Conservation (phyloP, 495 filamentous ascomycete species). For the Friedmanniomyces simplex region DNA sequence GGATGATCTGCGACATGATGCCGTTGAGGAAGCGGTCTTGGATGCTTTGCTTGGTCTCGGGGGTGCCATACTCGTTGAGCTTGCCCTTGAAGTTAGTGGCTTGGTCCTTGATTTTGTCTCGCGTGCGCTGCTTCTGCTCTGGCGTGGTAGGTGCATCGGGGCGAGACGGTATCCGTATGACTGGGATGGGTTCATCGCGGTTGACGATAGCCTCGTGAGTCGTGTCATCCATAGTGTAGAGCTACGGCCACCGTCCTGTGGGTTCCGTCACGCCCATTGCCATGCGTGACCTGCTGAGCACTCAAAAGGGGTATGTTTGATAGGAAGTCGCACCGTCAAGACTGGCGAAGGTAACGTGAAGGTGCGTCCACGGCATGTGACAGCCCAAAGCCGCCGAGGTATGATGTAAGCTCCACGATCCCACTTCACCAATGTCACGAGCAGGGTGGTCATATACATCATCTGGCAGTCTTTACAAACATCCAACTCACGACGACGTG, state of each 20-base stretch:
- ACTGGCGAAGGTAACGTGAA: too few species aligned
- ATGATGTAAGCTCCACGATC: too few species aligned
- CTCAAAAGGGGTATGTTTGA: too few species aligned
- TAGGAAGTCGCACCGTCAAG: too few species aligned
- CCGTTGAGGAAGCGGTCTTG: constrained; percentile 32
- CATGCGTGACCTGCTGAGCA: neutral
- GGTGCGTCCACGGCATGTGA: too few species aligned
- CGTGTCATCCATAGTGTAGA: neutral
- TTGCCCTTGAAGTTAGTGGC: constrained; percentile 34
- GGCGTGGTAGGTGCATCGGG: constrained; percentile 6
- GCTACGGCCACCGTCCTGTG: constrained; percentile 26
- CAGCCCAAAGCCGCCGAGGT: too few species aligned
- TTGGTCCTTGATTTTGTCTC: constrained; percentile 24
- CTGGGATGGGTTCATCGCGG: constrained; percentile 47
- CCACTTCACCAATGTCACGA: too few species aligned
- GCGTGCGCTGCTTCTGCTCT: constrained; percentile 13
- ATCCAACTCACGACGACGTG: too few species aligned
- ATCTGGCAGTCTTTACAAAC: too few species aligned
- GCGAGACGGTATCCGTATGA: constrained; percentile 30
- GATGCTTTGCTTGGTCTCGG: constrained; percentile 10
- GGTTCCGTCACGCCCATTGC: neutral
- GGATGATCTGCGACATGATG: constrained; percentile 68
- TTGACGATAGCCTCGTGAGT: constrained; percentile 37
- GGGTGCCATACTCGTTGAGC: constrained; percentile 24
- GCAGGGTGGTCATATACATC: too few species aligned